These are phyloP conservation scores for Pterulicium gracile DNA, from an alignment of 1,284 basidiomycete genomes.

Conservation along the genomic window DNA sequence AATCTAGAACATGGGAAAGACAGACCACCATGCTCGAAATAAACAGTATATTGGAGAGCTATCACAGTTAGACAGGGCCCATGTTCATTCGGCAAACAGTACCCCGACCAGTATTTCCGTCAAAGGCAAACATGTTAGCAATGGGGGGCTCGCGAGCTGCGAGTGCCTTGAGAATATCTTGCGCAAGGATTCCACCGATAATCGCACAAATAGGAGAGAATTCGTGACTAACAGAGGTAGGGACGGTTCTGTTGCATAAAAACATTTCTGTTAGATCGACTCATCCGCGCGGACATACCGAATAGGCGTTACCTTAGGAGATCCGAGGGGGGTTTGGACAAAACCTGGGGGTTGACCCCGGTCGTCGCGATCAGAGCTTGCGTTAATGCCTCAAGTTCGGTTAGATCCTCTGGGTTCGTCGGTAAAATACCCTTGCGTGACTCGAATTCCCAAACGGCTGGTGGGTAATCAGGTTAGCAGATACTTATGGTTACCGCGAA, in stretches of 20 bases:
- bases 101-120: slow-evolving; percentile 33
- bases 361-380: slow-evolving; percentile 49
- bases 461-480: slow-evolving; percentile 17
- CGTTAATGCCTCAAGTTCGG: slow-evolving; percentile 53
- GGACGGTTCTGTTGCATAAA: slow-evolving; percentile 34
- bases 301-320: slow-evolving; percentile 46
- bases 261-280: slow-evolving; percentile 9
- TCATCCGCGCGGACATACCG: not conserved
- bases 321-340: slow-evolving; percentile 41
- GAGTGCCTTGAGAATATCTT: slow-evolving; percentile 89
- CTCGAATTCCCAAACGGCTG: not conserved
- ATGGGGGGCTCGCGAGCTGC: slow-evolving; percentile 87
- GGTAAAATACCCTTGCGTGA: slow-evolving; percentile 38
- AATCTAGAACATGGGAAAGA: too few species aligned
- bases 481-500: slow-evolving; percentile 71
- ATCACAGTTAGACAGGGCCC: not conserved
- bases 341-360: slow-evolving; percentile 60
- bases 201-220: slow-evolving; percentile 88
- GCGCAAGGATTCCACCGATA: slow-evolving; percentile 87
- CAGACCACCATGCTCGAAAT: too few species aligned
- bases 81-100: not conserved
- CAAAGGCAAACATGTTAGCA: slow-evolving; percentile 86
- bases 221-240: slow-evolving; percentile 69
- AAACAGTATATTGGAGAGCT: too few species aligned
- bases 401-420: slow-evolving; percentile 30